These are phyloP conservation scores for Podaxis rugospora DNA, from an alignment of 768 basidiomycete genomes.

Conservation along the genomic window DNA sequence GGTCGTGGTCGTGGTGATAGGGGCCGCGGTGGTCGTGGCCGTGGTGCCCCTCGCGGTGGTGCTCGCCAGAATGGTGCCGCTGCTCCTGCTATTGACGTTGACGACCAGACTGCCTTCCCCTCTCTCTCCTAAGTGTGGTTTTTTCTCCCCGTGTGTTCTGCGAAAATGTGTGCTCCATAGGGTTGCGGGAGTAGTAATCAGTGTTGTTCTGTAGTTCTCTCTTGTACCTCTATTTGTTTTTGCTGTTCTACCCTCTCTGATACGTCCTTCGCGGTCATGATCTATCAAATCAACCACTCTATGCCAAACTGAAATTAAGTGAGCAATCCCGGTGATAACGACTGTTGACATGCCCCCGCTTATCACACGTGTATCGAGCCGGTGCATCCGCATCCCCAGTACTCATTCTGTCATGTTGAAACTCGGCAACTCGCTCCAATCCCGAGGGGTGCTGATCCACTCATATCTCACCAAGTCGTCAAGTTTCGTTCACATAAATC, in stretches of 20 bases:
- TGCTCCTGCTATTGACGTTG: slow-evolving; percentile 55
- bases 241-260: slow-evolving; percentile 9
- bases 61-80: slow-evolving; percentile 37
- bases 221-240: neutral
- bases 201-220: neutral
- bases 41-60: slow-evolving; percentile 44
- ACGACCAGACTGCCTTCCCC: slow-evolving; percentile 86
- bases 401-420: neutral
- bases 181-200: slow-evolving; percentile 2
- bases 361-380: slow-evolving; percentile 6
- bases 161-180: slow-evolving; percentile 4
- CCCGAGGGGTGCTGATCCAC: neutral
- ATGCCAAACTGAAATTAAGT: neutral
- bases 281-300: slow-evolving; percentile 2
- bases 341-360: neutral
- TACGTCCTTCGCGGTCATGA: slow-evolving; percentile 16
- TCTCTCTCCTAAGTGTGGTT: slow-evolving; percentile 55
- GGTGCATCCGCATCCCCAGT: neutral
- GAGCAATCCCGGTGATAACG: neutral
- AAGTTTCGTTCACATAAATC: neutral
- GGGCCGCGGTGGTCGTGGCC: slow-evolving; percentile 39
- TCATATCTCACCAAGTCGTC: neutral
- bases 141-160: neutral
- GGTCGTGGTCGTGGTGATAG: slow-evolving; percentile 45
- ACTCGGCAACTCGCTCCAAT: neutral